Evolutionary conservation across 805 yeast species (phyloP).

Genomic region (Aciculoconidium aculeatum): DNA sequence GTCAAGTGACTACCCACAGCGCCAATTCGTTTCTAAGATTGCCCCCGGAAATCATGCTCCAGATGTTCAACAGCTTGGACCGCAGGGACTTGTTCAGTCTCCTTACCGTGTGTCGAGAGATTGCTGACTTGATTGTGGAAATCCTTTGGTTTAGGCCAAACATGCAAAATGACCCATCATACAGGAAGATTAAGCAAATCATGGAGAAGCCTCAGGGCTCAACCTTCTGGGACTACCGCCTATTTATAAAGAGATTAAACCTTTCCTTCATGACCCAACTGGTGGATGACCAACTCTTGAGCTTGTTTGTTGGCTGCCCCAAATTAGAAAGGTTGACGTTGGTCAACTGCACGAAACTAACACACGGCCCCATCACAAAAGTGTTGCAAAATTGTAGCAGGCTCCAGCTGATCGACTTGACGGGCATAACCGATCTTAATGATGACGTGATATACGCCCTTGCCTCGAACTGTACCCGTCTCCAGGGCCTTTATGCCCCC

Average conservation of each 20-base stretch:
- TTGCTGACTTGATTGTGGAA: constrained; percentile 75
- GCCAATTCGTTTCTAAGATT: constrained; percentile 38
- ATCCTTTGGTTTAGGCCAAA: constrained; percentile 85
- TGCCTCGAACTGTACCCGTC: constrained; percentile 63
- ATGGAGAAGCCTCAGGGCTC: constrained; percentile 41
- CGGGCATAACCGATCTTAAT: constrained; percentile 60
- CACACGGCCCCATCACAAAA: constrained; percentile 54
- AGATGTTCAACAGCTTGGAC: constrained; percentile 59
- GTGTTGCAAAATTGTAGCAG: constrained; percentile 61
- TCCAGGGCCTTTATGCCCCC: constrained; percentile 89
- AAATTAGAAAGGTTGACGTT: constrained; percentile 82
- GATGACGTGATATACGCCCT: constrained; percentile 67
- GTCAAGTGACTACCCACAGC: constrained; percentile 6
- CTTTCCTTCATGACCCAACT: constrained; percentile 65
- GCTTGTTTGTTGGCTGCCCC: constrained; percentile 58
- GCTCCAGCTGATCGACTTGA: constrained; percentile 80
- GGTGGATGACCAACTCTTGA: constrained; percentile 60
- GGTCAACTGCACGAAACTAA: constrained; percentile 67
- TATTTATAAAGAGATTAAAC: constrained; percentile 72
- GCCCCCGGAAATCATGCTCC: constrained; percentile 58
- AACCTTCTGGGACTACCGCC: constrained; percentile 63
- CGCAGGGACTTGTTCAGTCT: constrained; percentile 58
- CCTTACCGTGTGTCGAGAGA: constrained; percentile 70
- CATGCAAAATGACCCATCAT: constrained; percentile 45
- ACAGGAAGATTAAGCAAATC: constrained; percentile 49